A percentile compares a stretch with the other conserved stretches of the same genome.
phyloP scores from a whole-genome alignment of 257 asterid species.

The Rhazya stricta region DNA sequence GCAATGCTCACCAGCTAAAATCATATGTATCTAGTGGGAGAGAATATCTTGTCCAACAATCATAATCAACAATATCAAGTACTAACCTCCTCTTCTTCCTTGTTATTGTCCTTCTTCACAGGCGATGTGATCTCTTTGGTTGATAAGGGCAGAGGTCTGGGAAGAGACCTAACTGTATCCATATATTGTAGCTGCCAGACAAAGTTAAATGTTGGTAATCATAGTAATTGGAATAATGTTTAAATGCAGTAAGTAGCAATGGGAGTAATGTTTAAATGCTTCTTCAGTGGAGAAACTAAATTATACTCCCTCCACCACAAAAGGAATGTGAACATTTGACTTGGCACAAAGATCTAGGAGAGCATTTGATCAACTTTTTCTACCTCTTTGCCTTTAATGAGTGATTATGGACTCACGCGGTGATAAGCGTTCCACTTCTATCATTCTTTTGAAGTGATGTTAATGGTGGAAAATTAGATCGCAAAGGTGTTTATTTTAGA shows the following conservation, averaged over 20 bases:
- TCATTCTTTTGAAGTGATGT: not conserved
- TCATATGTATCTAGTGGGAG: not conserved
- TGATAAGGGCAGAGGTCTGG: constrained; percentile 73
- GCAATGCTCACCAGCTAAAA: not conserved
- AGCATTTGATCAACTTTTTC: not conserved
- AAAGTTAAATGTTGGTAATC: constrained; percentile 17
- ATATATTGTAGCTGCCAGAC: constrained; percentile 51
- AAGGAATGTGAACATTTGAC: not conserved
- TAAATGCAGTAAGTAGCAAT: not conserved
- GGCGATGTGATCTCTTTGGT: constrained; percentile 46
- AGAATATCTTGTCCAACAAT: not conserved
- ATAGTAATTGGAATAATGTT: no score
- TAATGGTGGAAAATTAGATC: not conserved
- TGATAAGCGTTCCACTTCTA: not conserved
- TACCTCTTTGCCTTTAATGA: not conserved
- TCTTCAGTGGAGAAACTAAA: not conserved
- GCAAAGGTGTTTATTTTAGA: not conserved
- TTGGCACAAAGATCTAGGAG: not conserved
- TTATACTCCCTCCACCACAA: not conserved
- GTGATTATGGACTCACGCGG: not conserved
- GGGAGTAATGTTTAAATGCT: not conserved
- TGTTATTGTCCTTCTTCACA: constrained; percentile 34
- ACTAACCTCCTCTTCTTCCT: constrained; percentile 75
- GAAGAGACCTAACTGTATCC: constrained; percentile 68
- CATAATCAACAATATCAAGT: constrained; percentile 11